Evolutionary conservation across 305 asterid species (phyloP).

Genomic region (Fraxinus latifolia): DNA sequence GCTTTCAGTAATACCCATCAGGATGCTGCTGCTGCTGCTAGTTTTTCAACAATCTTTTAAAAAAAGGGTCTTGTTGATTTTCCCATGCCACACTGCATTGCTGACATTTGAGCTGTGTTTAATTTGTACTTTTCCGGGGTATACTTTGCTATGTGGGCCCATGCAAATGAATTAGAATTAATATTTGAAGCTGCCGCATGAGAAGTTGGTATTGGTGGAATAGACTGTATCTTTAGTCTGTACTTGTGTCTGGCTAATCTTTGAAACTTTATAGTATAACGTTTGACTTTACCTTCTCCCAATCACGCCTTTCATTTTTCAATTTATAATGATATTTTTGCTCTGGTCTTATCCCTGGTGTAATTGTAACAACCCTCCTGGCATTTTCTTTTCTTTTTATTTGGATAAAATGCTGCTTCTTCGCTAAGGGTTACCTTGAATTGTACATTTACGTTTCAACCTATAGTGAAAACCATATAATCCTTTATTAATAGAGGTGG

Average conservation of each 20-base stretch:
- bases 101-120: background rate
- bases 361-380: background rate
- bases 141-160: background rate
- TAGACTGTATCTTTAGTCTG: background rate
- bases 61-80: background rate
- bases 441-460: background rate
- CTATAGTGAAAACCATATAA: background rate
- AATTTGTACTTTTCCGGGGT: background rate
- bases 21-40: background rate
- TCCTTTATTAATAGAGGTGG: background rate
- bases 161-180: conserved; percentile 4
- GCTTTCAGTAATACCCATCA: conserved; percentile 1
- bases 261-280: background rate
- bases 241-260: conserved; percentile 11
- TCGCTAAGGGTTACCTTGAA: background rate
- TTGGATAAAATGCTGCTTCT: background rate
- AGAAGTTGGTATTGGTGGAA: conserved; percentile 9
- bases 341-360: background rate
- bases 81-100: background rate
- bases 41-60: background rate
- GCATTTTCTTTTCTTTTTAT: background rate
- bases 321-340: background rate
- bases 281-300: background rate
- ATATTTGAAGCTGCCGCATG: background rate
- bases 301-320: background rate